These are phyloP conservation scores for Pythium volutum DNA, from an alignment of 352 stramenopile species.

Conservation along the genomic window DNA sequence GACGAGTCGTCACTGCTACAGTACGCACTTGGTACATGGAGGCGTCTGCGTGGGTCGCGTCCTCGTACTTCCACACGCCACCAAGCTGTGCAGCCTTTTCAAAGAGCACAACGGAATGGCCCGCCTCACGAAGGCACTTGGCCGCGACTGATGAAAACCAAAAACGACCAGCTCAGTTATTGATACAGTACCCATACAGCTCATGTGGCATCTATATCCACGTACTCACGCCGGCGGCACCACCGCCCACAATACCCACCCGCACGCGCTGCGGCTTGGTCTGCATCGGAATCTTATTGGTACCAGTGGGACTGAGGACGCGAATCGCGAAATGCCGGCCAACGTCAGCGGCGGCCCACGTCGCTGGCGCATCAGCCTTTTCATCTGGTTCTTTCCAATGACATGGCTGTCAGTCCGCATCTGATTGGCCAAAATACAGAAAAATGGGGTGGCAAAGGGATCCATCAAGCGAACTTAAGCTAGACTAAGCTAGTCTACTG, in stretches of 20 bases:
- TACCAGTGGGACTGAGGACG: background rate
- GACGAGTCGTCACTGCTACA: no score
- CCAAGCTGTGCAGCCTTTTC: constrained; percentile 61
- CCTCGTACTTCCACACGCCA: constrained; percentile 80
- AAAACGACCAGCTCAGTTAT: background rate
- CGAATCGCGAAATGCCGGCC: background rate
- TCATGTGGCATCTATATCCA: constrained; percentile 1
- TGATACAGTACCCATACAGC: no score
- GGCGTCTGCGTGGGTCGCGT: constrained; percentile 37
- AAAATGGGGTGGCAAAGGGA: background rate
- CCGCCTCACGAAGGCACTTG: constrained; percentile 60
- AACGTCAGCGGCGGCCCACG: background rate
- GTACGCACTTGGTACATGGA: constrained; percentile 67
- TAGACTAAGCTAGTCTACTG: constrained; percentile 15
- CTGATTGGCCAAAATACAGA: background rate
- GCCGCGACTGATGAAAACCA: constrained; percentile 51
- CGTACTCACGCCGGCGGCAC: constrained; percentile 74
- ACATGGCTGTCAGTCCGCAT: background rate
- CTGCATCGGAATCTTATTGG: no score
- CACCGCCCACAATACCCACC: constrained; percentile 61
- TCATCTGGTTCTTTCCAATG: background rate
- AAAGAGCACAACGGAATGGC: constrained; percentile 69
- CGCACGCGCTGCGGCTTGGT: constrained; percentile 32
- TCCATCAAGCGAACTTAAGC: no score
- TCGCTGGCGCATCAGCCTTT: background rate